phyloP scores from a whole-genome alignment of 306 rosid genomes.

The Sicyos baderoa region DNA sequence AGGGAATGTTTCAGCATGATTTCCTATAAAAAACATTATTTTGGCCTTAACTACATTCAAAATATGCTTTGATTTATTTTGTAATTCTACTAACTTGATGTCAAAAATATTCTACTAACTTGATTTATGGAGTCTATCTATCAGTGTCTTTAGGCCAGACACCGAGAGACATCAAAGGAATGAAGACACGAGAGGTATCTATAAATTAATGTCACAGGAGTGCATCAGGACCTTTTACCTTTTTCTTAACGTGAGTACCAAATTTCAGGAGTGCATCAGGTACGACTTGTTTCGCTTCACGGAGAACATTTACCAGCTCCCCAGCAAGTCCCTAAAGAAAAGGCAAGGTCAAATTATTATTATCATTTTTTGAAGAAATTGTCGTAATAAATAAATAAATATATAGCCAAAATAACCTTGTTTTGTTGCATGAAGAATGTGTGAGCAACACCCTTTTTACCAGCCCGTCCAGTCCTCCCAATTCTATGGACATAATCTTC shows the following conservation, averaged over 20 bases:
- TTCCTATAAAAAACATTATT: too few relatives aligned
- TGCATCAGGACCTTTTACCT: constrained; percentile 48
- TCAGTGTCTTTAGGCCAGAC: too few relatives aligned
- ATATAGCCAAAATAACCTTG: constrained; percentile 43
- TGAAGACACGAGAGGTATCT: too few relatives aligned
- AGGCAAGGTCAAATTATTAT: constrained; percentile 3
- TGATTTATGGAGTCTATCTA: too few relatives aligned
- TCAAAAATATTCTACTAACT: too few relatives aligned
- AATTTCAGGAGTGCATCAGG: constrained; percentile 65
- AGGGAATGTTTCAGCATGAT: too few relatives aligned
- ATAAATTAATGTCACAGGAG: too few relatives aligned
- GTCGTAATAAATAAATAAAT: background rate
- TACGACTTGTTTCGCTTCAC: constrained; percentile 77
- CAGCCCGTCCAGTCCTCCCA: constrained; percentile 96
- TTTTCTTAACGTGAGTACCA: constrained; percentile 92
- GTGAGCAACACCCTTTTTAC: constrained; percentile 93
- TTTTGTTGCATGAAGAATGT: constrained; percentile 77
- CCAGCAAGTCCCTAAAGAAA: constrained; percentile 81
- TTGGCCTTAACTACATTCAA: too few relatives aligned
- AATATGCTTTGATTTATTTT: too few relatives aligned
- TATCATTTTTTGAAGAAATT: background rate
- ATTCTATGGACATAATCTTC: constrained; percentile 96
- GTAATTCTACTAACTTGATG: too few relatives aligned
- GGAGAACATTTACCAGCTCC: constrained; percentile 94
- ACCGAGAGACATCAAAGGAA: too few relatives aligned